A percentile compares a stretch with the other conserved stretches of the same genome.
These are phyloP conservation scores for Trichoderma gamsii DNA, from an alignment of 495 filamentous ascomycete genomes.

Conservation along the genomic window DNA sequence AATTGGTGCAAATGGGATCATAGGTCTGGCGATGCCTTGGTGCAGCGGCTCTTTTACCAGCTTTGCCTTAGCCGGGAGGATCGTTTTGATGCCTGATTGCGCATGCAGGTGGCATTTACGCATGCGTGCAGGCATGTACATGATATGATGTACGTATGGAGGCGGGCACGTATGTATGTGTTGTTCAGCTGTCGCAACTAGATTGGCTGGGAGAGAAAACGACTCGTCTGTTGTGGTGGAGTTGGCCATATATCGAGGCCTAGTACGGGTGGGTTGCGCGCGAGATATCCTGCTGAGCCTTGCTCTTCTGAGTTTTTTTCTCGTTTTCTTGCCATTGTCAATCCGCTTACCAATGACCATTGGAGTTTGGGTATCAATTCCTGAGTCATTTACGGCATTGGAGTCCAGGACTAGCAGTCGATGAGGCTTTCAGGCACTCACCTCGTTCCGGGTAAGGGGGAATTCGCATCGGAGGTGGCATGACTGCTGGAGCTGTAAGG, in stretches of 20 bases:
- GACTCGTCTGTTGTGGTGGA: not conserved
- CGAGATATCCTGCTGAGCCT: not conserved
- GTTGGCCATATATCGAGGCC: slow-evolving; percentile 9
- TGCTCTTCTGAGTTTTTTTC: not conserved
- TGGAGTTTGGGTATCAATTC: slow-evolving; percentile 9
- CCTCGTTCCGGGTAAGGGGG: slow-evolving; percentile 4
- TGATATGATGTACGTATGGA: slow-evolving; percentile 9
- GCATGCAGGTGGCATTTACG: not conserved
- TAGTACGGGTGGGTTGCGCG: slow-evolving; percentile 7
- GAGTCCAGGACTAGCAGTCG: not conserved
- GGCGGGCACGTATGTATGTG: slow-evolving; percentile 12
- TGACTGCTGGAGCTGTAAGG: not conserved
- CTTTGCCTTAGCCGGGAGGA: slow-evolving; percentile 6
- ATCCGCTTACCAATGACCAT: not conserved
- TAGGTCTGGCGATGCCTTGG: not conserved
- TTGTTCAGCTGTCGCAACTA: slow-evolving; percentile 9
- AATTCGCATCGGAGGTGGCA: not conserved
- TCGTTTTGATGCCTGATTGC: slow-evolving; percentile 8
- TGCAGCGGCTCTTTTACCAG: slow-evolving; percentile 10
- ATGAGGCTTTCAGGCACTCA: slow-evolving; percentile 15
- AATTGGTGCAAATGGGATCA: slow-evolving; percentile 3
- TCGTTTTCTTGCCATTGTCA: not conserved
- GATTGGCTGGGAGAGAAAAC: slow-evolving; percentile 8
- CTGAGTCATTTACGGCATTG: not conserved
- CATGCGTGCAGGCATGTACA: not conserved